These are phyloP conservation scores for Cystobasidiaceae sp. DNA, from an alignment of 1,284 basidiomycete genomes.

Conservation along the genomic window DNA sequence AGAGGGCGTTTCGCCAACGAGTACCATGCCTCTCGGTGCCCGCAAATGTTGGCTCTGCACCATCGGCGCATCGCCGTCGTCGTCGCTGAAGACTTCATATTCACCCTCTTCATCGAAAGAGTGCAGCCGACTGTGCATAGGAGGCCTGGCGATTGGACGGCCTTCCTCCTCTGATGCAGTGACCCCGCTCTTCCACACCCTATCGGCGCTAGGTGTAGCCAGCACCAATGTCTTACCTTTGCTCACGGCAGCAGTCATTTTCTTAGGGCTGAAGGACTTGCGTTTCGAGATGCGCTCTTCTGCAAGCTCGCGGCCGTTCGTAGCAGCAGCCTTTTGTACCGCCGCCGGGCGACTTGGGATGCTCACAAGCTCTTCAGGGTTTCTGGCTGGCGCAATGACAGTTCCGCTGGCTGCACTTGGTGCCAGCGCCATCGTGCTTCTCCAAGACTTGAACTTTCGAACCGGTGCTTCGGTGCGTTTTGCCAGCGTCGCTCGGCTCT, in stretches of 20 bases:
- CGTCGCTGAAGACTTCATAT: not conserved
- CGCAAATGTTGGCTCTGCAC: not conserved
- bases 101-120: not conserved
- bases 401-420: not conserved
- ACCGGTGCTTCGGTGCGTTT: not conserved
- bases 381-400: not conserved
- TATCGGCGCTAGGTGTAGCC: slow-evolving; percentile 4
- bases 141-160: not conserved
- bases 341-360: not conserved
- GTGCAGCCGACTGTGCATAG: too few species aligned
- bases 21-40: not conserved
- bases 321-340: not conserved
- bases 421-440: not conserved
- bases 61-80: not conserved
- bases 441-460: not conserved
- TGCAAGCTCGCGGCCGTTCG: not conserved
- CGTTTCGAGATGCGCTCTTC: slow-evolving; percentile 1
- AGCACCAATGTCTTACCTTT: slow-evolving; percentile 6
- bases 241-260: not conserved
- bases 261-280: slow-evolving; percentile 7
- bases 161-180: not conserved
- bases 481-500: not conserved
- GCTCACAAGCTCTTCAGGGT: not conserved
- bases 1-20: slow-evolving; percentile 18
- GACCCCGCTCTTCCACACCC: not conserved